These are phyloP conservation scores for Tirmania nivea DNA, from an alignment of 495 filamentous ascomycete species.

Conservation along the genomic window DNA sequence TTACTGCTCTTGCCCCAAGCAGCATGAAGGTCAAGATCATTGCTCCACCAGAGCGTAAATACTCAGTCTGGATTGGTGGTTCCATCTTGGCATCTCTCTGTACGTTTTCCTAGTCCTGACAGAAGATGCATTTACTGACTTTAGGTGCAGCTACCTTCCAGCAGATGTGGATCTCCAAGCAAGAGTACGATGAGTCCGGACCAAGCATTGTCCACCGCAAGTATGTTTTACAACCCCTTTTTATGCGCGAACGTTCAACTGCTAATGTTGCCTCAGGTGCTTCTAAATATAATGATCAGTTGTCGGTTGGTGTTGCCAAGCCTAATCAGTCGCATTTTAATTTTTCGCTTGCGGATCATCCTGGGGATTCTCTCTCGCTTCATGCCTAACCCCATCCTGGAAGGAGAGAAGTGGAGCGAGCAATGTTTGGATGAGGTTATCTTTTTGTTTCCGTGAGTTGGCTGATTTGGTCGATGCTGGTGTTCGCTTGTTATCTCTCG, in stretches of 20 bases:
- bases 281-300: neutral
- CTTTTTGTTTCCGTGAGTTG: neutral
- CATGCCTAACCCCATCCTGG: neutral
- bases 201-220: slow-evolving; percentile 99
- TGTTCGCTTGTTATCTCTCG: neutral
- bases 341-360: neutral
- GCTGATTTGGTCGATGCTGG: neutral
- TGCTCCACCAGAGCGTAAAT: slow-evolving; percentile 89
- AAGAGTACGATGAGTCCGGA: slow-evolving; percentile 99
- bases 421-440: neutral
- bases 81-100: slow-evolving; percentile 88
- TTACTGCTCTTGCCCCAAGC: slow-evolving; percentile 93
- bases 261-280: neutral
- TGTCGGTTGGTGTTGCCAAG: neutral
- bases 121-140: neutral
- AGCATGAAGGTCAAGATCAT: slow-evolving; percentile 99
- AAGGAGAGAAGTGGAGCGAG: neutral
- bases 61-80: slow-evolving; percentile 99
- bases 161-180: slow-evolving; percentile 99
- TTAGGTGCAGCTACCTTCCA: slow-evolving; percentile 24
- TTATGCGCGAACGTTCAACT: neutral
- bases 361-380: neutral
- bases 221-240: neutral
- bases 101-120: neutral
- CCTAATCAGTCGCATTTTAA: neutral